phyloP scores from a whole-genome alignment of 116 monocot genomes.

The Trichopus zeylanicus region DNA sequence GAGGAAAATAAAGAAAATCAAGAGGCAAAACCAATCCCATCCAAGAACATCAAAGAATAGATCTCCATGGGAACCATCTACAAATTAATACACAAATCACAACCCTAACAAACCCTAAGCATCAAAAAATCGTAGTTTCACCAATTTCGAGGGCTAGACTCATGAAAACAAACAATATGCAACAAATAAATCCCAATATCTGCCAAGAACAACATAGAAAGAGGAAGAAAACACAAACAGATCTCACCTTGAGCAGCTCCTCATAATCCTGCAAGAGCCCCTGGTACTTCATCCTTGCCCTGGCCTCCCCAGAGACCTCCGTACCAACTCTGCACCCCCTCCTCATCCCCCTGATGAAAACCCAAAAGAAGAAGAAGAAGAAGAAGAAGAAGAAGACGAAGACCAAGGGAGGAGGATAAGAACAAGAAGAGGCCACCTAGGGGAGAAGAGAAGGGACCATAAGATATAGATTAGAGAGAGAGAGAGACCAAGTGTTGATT shows the following conservation, averaged over 20 bases:
- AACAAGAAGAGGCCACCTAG: neutral
- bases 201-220: neutral
- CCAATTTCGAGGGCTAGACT: neutral
- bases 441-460: neutral
- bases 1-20: no score
- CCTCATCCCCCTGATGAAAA: conserved; percentile 19
- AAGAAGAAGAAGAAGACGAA: conserved; percentile 1
- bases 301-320: conserved; percentile 26
- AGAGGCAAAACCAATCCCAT: no score
- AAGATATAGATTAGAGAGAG: conserved; percentile 1
- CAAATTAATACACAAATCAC: no score
- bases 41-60: no score
- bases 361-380: neutral
- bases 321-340: conserved; percentile 17
- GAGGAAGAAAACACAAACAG: conserved; percentile 1
- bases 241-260: conserved; percentile 40
- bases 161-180: neutral
- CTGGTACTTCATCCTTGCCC: conserved; percentile 28
- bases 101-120: no score
- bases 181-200: neutral
- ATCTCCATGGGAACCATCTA: no score
- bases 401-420: neutral
- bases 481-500: neutral
- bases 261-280: conserved; percentile 39
- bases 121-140: neutral